Evolutionary conservation across 352 stramenopile genomes (phyloP).

Genomic region (Phytopythium chamaehyphon): DNA sequence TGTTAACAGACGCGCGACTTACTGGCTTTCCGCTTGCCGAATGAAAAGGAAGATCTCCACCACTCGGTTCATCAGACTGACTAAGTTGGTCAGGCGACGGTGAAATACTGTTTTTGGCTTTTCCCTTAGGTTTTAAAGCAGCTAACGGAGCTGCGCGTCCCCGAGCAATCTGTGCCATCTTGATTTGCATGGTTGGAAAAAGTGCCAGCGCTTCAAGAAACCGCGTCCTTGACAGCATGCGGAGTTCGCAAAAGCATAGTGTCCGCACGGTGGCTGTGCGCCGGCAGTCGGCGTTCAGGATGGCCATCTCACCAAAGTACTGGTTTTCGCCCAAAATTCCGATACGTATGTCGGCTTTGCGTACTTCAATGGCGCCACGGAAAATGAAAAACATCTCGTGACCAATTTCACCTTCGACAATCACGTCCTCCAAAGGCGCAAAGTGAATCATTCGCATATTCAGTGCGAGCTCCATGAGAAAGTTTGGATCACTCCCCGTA

Average conservation of each 20-base stretch:
- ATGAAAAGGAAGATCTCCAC: slow-evolving; percentile 7
- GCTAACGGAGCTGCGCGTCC: slow-evolving; percentile 63
- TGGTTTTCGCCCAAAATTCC: slow-evolving; percentile 71
- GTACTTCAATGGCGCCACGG: slow-evolving; percentile 65
- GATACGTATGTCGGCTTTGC: slow-evolving; percentile 51
- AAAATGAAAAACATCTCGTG: slow-evolving; percentile 89
- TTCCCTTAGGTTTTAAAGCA: slow-evolving; percentile 17
- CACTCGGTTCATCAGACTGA: no score
- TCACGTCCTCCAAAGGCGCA: slow-evolving; percentile 69
- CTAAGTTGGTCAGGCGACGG: no score
- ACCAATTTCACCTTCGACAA: slow-evolving; percentile 75
- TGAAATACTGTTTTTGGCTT: no score
- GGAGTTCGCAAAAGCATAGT: slow-evolving; percentile 76
- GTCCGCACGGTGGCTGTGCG: slow-evolving; percentile 69
- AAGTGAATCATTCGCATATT: slow-evolving; percentile 83
- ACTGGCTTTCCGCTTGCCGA: no score
- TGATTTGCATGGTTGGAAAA: slow-evolving; percentile 70
- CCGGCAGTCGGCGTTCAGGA: slow-evolving; percentile 69
- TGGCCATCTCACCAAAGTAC: slow-evolving; percentile 85
- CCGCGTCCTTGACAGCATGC: slow-evolving; percentile 73
- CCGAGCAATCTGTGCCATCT: slow-evolving; percentile 75
- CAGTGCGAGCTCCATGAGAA: slow-evolving; percentile 71
- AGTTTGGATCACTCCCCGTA: slow-evolving; percentile 65
- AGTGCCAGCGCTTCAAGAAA: slow-evolving; percentile 72
- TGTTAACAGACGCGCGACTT: no score